Conservation (phyloP, 2,329 filamentous ascomycete genomes). For the Colletotrichum australisinense region DNA sequence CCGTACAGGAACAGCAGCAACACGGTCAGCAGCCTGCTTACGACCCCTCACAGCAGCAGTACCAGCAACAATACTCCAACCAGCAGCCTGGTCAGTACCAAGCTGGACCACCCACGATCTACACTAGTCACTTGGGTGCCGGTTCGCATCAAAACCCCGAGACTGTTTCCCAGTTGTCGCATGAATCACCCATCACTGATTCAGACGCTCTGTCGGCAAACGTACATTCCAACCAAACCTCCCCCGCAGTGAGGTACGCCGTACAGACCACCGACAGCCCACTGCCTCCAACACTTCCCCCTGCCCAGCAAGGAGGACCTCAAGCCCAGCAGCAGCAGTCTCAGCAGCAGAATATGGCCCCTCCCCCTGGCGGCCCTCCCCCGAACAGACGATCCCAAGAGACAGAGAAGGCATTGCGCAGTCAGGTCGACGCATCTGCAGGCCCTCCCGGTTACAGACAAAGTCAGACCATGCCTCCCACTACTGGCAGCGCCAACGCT, state of each 20-base stretch:
- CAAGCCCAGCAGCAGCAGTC: constrained; percentile 44
- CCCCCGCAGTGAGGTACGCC: constrained; percentile 54
- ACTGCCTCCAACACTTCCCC: constrained; percentile 37
- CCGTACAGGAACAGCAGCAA: constrained; percentile 48
- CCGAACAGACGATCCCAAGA: constrained; percentile 62
- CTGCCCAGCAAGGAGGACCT: constrained; percentile 42
- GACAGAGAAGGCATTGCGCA: constrained; percentile 58
- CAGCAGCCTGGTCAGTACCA: constrained; percentile 43
- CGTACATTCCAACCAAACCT: constrained; percentile 56
- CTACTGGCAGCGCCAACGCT: constrained; percentile 47
- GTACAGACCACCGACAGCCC: constrained; percentile 42
- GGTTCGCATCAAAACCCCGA: constrained; percentile 62
- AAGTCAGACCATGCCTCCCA: constrained; percentile 57
- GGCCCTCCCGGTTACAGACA: constrained; percentile 65
- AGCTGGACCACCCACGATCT: constrained; percentile 47
- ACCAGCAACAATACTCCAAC: constrained; percentile 44
- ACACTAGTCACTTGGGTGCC: constrained; percentile 49
- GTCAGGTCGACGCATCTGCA: constrained; percentile 53
- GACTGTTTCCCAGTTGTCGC: constrained; percentile 71
- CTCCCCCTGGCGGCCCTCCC: constrained; percentile 55
- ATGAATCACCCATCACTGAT: constrained; percentile 68
- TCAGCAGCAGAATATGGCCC: constrained; percentile 57
- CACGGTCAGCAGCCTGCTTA: constrained; percentile 51
- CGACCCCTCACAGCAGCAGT: constrained; percentile 54
- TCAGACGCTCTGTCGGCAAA: constrained; percentile 55